These are phyloP conservation scores for Crithidia bombi DNA, from an alignment of 208 protist species.

Conservation along the genomic window DNA sequence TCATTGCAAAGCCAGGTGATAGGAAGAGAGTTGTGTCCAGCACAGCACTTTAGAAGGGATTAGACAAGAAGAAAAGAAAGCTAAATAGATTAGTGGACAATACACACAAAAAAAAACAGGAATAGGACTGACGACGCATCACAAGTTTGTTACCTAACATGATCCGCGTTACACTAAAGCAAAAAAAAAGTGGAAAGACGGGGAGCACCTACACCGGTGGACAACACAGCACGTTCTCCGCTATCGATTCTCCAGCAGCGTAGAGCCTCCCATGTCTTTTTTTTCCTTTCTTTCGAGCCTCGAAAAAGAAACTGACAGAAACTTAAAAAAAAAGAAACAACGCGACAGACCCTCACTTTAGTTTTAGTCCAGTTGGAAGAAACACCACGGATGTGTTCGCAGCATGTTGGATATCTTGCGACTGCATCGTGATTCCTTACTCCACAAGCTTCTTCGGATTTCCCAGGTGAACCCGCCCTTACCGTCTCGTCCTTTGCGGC, in stretches of 20 bases:
- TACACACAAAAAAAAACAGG: slow-evolving; percentile 4
- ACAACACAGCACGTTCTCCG: background rate
- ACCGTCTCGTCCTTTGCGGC: slow-evolving; percentile 87
- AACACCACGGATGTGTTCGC: background rate
- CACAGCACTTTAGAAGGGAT: slow-evolving; percentile 1
- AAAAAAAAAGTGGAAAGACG: slow-evolving; percentile 11
- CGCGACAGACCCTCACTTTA: background rate
- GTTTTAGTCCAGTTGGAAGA: too few species aligned
- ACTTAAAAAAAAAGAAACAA: background rate
- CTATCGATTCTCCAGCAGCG: too few species aligned
- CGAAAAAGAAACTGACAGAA: background rate
- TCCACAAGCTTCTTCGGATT: slow-evolving; percentile 44
- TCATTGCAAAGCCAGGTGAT: too few species aligned
- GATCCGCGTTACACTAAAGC: slow-evolving; percentile 11
- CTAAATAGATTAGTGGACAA: background rate
- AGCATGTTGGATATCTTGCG: slow-evolving; percentile 1
- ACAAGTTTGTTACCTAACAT: slow-evolving; percentile 34
- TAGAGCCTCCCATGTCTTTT: too few species aligned
- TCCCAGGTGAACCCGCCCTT: slow-evolving; percentile 98
- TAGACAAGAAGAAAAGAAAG: slow-evolving; percentile 9
- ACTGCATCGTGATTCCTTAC: background rate
- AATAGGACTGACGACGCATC: slow-evolving; percentile 7
- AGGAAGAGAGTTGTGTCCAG: slow-evolving; percentile 1
- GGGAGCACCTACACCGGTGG: background rate
- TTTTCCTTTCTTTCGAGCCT: too few species aligned